Evolutionary conservation across 1,284 basidiomycete genomes (phyloP).

Genomic region (Ustilago nuda): DNA sequence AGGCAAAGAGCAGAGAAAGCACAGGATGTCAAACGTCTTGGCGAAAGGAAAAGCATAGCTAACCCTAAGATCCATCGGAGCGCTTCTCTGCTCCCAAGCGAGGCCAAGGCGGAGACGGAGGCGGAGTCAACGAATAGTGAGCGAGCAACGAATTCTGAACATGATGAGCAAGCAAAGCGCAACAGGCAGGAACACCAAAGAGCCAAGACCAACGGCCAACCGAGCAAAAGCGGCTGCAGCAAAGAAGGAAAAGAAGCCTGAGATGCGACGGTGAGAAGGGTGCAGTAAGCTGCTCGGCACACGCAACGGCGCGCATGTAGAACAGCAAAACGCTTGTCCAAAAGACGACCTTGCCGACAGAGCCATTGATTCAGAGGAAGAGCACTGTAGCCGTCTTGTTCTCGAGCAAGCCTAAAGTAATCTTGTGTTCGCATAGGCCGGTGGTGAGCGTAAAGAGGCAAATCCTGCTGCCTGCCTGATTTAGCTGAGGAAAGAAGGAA

Average conservation of each 20-base stretch:
- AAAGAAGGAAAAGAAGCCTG: neutral
- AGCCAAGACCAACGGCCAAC: slow-evolving; percentile 1
- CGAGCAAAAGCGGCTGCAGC: neutral
- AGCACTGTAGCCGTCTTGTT: neutral
- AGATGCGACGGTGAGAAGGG: neutral
- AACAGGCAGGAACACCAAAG: neutral
- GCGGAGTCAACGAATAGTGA: neutral
- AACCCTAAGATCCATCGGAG: slow-evolving; percentile 10
- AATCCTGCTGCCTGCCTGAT: neutral
- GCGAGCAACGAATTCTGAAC: slow-evolving; percentile 2
- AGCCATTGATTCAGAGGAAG: neutral
- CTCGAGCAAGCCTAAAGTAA: neutral
- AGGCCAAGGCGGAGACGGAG: neutral
- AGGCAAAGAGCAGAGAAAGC: slow-evolving; percentile 4
- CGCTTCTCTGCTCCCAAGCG: neutral
- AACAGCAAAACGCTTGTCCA: neutral
- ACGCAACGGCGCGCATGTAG: neutral
- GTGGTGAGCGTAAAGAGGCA: neutral
- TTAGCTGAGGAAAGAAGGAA: slow-evolving; percentile 2
- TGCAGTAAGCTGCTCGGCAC: neutral
- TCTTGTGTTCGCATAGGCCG: neutral
- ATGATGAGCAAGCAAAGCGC: neutral
- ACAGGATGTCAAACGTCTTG: slow-evolving; percentile 12
- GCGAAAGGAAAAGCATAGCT: neutral
- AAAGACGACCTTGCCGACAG: slow-evolving; percentile 9